A percentile compares a stretch with the other conserved stretches of the same genome.
Evolutionary conservation across 345 rosid genomes (phyloP).

Genomic region (Rhodamnia rubescens): DNA sequence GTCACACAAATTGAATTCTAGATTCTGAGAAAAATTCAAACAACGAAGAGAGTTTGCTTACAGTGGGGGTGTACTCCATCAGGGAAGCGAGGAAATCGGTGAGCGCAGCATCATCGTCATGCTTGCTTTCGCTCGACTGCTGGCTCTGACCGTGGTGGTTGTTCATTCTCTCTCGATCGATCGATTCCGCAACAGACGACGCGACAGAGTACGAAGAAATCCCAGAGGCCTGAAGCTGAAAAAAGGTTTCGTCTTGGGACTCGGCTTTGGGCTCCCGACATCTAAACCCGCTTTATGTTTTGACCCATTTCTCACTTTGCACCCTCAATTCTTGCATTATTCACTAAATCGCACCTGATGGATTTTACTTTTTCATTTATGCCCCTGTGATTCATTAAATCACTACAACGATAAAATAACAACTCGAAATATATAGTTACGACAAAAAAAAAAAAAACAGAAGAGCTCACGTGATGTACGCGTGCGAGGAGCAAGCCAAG

Average conservation of each 20-base stretch:
- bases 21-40: too few species aligned
- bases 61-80: constrained; percentile 86
- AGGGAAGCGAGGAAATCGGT: constrained; percentile 75
- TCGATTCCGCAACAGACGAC: background rate
- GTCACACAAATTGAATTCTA: too few species aligned
- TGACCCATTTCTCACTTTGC: background rate
- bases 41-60: background rate
- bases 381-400: background rate
- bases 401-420: background rate
- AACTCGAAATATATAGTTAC: background rate
- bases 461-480: background rate
- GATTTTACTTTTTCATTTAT: background rate
- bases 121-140: constrained; percentile 36
- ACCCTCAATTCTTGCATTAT: background rate
- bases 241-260: too few species aligned
- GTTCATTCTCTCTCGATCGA: constrained; percentile 19
- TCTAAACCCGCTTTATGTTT: too few species aligned
- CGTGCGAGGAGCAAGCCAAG: background rate
- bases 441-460: background rate
- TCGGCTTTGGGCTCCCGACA: too few species aligned
- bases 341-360: background rate
- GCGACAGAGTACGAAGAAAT: background rate
- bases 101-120: constrained; percentile 78
- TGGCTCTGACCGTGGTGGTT: constrained; percentile 29
- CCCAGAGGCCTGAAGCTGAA: background rate